Evolutionary conservation across 1,284 basidiomycete species (phyloP).

Genomic region (Laetiporus sulphureus): DNA sequence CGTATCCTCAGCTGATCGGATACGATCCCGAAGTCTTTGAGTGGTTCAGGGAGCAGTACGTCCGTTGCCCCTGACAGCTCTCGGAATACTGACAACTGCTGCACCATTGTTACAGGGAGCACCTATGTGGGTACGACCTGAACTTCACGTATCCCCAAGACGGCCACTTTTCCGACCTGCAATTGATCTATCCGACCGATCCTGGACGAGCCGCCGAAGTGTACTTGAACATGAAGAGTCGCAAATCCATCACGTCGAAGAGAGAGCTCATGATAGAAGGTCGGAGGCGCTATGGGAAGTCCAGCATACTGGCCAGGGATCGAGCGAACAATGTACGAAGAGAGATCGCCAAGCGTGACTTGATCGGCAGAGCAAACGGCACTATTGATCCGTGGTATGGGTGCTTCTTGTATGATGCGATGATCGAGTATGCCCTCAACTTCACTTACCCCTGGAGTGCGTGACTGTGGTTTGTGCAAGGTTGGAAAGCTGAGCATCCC

Average conservation of each 20-base stretch:
- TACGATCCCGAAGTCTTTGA: conserved; percentile 60
- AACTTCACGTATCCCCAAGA: conserved; percentile 67
- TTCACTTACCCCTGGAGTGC: conserved; percentile 59
- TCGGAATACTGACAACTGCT: conserved; percentile 1
- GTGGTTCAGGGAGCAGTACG: conserved; percentile 64
- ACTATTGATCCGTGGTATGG: conserved; percentile 31
- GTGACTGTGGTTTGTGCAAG: conserved; percentile 15
- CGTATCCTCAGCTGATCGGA: conserved; percentile 67
- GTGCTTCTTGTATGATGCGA: conserved; percentile 29
- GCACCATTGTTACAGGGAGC: too few relatives aligned
- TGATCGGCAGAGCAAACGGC: conserved; percentile 21
- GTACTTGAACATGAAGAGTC: conserved; percentile 2
- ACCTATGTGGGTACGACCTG: conserved; percentile 59
- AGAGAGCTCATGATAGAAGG: conserved; percentile 3
- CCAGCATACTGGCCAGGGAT: not conserved
- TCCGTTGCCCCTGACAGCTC: conserved; percentile 7
- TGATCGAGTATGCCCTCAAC: conserved; percentile 32
- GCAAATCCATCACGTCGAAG: conserved; percentile 6
- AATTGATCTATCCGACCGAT: conserved; percentile 5
- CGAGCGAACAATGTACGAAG: conserved; percentile 1
- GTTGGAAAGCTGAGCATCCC: not conserved
- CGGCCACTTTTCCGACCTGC: conserved; percentile 41
- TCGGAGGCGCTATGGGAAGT: conserved; percentile 1
- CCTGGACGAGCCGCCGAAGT: conserved; percentile 1
- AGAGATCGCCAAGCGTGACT: conserved; percentile 18